These are phyloP conservation scores for Blastobotrys illinoisensis DNA, from an alignment of 1,139 yeast genomes.

Conservation along the genomic window DNA sequence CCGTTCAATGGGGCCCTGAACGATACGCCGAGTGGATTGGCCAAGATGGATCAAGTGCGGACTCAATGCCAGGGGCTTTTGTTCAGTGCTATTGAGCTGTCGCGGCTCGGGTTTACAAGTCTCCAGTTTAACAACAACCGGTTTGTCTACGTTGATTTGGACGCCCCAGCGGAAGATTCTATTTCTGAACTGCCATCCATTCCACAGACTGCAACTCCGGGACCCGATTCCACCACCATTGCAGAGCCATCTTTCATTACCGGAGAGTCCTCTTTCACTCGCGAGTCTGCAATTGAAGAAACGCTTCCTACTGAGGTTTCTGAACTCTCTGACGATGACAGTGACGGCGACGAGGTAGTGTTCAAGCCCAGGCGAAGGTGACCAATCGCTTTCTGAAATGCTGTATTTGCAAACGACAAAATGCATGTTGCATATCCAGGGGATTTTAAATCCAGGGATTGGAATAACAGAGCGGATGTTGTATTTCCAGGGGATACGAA, in stretches of 20 bases:
- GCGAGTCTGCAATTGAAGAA: not conserved
- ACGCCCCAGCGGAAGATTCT: not conserved
- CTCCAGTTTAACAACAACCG: slow-evolving; percentile 5
- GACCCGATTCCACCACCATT: no score
- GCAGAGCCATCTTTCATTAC: not conserved
- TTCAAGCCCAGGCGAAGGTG: slow-evolving; percentile 3
- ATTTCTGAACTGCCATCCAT: no score
- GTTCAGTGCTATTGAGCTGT: slow-evolving; percentile 11
- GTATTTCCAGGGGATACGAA: no score
- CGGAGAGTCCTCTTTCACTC: not conserved
- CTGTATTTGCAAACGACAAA: not conserved
- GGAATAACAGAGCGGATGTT: no score
- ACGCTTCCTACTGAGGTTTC: not conserved
- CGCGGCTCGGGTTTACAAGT: slow-evolving; percentile 8
- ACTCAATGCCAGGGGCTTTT: slow-evolving; percentile 10
- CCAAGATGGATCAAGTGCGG: slow-evolving; percentile 1
- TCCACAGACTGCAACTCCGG: no score
- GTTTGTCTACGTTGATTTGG: slow-evolving; percentile 1
- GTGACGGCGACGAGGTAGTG: slow-evolving; percentile 12
- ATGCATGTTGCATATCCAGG: not conserved
- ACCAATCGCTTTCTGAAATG: no score
- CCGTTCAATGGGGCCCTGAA: slow-evolving; percentile 14
- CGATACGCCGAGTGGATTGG: slow-evolving; percentile 18
- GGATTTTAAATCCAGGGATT: no score
- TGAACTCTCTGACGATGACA: slow-evolving; percentile 1